Percentiles rank a stretch among this genome's conserved stretches.
These are phyloP conservation scores for Trichocomaceae sp. DNA, from an alignment of 2,329 filamentous ascomycete species.

Conservation along the genomic window DNA sequence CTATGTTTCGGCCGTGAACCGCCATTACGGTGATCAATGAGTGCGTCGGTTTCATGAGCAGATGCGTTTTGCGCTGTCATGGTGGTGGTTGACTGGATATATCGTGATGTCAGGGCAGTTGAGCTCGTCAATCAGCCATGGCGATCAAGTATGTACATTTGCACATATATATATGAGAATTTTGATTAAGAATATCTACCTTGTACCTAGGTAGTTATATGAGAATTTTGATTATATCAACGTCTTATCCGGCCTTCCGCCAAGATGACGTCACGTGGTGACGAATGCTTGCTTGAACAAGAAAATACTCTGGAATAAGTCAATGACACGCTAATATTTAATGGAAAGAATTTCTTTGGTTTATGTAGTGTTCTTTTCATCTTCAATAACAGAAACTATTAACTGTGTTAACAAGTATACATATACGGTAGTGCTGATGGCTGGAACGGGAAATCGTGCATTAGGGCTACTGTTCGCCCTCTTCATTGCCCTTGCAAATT, in stretches of 20 bases:
- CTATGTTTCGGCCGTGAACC: too few relatives aligned
- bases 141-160: not conserved
- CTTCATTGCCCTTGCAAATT: not conserved
- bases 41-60: not conserved
- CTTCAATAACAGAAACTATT: not conserved
- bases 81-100: not conserved
- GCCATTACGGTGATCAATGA: not conserved
- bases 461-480: not conserved
- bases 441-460: not conserved
- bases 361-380: not conserved
- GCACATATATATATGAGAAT: not conserved
- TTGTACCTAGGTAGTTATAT: too few relatives aligned
- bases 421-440: not conserved
- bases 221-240: too few relatives aligned
- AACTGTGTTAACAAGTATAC: not conserved
- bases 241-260: not conserved
- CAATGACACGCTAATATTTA: not conserved
- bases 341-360: not conserved
- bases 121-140: too few relatives aligned
- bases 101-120: not conserved
- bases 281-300: not conserved
- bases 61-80: not conserved
- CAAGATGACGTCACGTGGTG: not conserved
- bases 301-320: not conserved
- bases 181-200: too few relatives aligned